Evolutionary conservation across 1,139 yeast genomes (phyloP), one percentile per base, ranked within the genome.

Genomic region (Dujonia santamariae): DNA sequence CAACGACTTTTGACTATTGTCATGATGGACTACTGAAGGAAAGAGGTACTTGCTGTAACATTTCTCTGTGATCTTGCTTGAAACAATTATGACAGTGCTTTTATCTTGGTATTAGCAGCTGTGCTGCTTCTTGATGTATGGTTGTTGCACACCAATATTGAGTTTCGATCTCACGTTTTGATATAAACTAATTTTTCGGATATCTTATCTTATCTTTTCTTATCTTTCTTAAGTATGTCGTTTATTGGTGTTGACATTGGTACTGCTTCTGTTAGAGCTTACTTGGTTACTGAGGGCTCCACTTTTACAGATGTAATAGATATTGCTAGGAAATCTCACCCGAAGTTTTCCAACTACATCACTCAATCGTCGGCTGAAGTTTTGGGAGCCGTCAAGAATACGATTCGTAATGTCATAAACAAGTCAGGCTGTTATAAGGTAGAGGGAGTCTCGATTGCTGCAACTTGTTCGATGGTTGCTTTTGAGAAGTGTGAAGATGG

Each of bases 401-500:
- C 52, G 7, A 38, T 43, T 1, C 7, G 23, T 2, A 24, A 27
- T 7, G 32, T 40, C 11, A 30, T 54, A 0, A 37, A 39, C 2
- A 44, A 53, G n/a, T 39, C 44, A 18, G 56, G 60, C 11, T 54
- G 35, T 26, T 28, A 36, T 12, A 23, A 19, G 12, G 38, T 36
- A 9, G 25, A 33, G 4, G 42, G 49, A 3, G 45, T 61, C 6
- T 40, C 56, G 4, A 48, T 72, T 11, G 62, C 75, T 1, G 80
- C 80, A 3, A 75, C 81, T 0, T 75, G 81, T 40, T 75, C 80
- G 0, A 56, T 75, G 63, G 80, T 71, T 3, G 72, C 73, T 11
- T 30, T 20, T 20, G 31, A 33, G 2, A 46, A 45, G 33, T 35
- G 19, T 0, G 33, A 29, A 0, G 37, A 44, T 6, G 56, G 43